Evolutionary conservation across 257 asterid genomes (phyloP), one percentile per base, ranked within the genome.

Genomic region (Jasminum sambac): DNA sequence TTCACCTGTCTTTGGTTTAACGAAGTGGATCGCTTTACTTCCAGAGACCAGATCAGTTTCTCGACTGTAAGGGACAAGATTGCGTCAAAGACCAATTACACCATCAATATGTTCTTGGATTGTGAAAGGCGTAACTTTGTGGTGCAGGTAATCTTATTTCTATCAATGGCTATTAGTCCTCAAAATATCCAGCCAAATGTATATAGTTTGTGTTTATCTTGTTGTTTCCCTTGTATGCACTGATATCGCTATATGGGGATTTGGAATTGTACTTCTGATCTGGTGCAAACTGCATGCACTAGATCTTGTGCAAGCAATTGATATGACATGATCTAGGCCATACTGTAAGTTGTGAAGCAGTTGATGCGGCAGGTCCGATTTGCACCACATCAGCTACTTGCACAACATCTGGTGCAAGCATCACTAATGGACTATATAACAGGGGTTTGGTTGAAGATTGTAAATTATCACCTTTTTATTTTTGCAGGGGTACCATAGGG

Each of bases 1-100:
- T 93, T 90, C 78, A 90, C 97, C 23, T 93, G 98, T 71, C 95
- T 90, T 42, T 90, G 98, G 98, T 93, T 90, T 74, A 90, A 89
- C 50, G 97, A 93, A 78, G 97, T 93, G 19, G 97, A 93, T 69
- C 95, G 98, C 13, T 93, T 90, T 67, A 93, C 97, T 2, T 87
- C 98, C 69, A 84, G 97, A 80, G 98, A 93, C 76, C 98, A 93
- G 83, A 85, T 93, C 50, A 93, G 98, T 72, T 93, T 93, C 72
- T 88, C 98, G 59, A 90, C 90, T 3, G 98, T 88, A 37, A 83
- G 98, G 79, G 98, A 90, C 74, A 92, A 92, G 85, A 78, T 93
- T 76, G 23, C 72, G 69, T 74, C 88, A 14, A 90, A 83, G 84
- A 93, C 97, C 26, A 90, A 90, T 73, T 93, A 91, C 89, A 87